phyloP scores from a whole-genome alignment of 2,329 filamentous ascomycete genomes.

The Nannizzia gypsea region DNA sequence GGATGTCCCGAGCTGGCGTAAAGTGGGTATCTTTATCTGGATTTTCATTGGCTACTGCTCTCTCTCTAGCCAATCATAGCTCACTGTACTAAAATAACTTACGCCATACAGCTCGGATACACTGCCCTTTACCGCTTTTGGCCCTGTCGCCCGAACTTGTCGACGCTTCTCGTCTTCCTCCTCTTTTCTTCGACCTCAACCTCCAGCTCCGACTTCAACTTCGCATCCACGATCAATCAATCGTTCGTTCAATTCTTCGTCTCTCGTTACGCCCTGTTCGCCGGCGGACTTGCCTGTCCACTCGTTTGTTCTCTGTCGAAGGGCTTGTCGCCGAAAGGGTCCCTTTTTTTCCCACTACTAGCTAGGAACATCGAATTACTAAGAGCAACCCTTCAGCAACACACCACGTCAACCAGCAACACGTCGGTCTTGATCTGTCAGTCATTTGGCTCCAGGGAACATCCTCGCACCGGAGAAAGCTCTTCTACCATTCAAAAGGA shows the following conservation, averaged over 20 bases:
- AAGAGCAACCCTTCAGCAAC: neutral
- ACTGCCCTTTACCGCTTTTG: neutral
- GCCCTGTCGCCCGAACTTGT: neutral
- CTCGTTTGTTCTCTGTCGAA: neutral
- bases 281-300: neutral
- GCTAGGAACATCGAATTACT: neutral
- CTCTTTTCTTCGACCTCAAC: neutral
- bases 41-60: neutral
- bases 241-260: neutral
- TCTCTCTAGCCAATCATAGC: neutral
- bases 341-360: neutral
- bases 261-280: slow-evolving; percentile 3
- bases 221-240: neutral
- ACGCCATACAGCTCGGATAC: neutral
- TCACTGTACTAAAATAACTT: neutral
- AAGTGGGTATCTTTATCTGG: neutral
- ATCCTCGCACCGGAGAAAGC: neutral
- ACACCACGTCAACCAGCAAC: neutral
- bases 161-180: neutral
- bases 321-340: neutral
- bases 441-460: neutral
- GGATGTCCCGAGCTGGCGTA: neutral
- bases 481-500: neutral
- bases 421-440: neutral
- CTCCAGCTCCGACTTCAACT: neutral